A percentile compares a stretch with the other conserved stretches of the same genome.
phyloP scores from a whole-genome alignment of 2,329 filamentous ascomycete genomes.

The Metarhizium humberi region DNA sequence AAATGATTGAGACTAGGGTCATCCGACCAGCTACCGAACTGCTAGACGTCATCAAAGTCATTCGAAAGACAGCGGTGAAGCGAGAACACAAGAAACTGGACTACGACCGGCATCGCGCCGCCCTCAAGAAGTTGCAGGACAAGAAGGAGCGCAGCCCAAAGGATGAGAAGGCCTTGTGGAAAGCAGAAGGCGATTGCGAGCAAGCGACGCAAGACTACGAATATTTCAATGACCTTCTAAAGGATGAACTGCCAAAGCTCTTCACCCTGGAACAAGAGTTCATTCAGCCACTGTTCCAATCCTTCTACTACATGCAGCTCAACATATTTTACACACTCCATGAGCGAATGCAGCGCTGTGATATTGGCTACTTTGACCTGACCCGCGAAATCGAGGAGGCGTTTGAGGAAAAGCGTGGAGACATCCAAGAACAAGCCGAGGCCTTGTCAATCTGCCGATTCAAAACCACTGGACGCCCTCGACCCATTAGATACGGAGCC shows the following conservation, averaged over 20 bases:
- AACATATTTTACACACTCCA: conserved; percentile 99
- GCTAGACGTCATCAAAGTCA: conserved; percentile 88
- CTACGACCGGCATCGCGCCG: conserved; percentile 76
- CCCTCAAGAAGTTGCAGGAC: conserved; percentile 89
- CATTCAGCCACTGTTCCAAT: conserved; percentile 94
- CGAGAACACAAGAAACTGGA: conserved; percentile 97
- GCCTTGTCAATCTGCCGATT: conserved; percentile 78
- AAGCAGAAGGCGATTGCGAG: conserved; percentile 86
- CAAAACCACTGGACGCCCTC: conserved; percentile 71
- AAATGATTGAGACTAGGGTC: conserved; percentile 91
- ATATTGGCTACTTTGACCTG: conserved; percentile 96
- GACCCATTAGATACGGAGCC: conserved; percentile 48
- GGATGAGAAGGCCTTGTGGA: conserved; percentile 96
- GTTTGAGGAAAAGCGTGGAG: conserved; percentile 79
- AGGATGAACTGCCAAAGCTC: conserved; percentile 88
- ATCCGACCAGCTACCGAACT: conserved; percentile 91
- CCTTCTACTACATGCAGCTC: conserved; percentile 99
- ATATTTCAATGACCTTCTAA: conserved; percentile 95
- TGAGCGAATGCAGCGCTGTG: conserved; percentile 93
- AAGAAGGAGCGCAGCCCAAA: conserved; percentile 96
- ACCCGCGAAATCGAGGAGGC: conserved; percentile 85
- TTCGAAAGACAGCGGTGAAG: conserved; percentile 80
- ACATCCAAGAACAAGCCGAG: conserved; percentile 79
- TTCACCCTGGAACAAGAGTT: conserved; percentile 88
- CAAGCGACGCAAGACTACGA: conserved; percentile 91